Evolutionary conservation across 2,329 filamentous ascomycete genomes (phyloP), one percentile per base, ranked within the genome.

Genomic region (Aplosporella prunicola): DNA sequence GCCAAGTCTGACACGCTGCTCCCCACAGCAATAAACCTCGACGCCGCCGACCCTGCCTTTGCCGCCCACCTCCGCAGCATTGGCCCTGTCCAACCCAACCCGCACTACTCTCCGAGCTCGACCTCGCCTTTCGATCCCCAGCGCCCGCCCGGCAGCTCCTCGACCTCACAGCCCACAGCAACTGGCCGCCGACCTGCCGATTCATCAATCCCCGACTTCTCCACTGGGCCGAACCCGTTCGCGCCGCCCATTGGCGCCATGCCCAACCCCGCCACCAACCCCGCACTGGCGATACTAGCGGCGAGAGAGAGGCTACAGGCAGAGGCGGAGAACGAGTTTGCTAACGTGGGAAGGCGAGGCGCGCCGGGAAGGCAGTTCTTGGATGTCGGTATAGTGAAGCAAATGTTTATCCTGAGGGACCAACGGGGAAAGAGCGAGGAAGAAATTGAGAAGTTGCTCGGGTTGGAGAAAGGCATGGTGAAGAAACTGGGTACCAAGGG

Each of bases 1-100:
- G n/a, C n/a, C n/a, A n/a, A n/a, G n/a, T n/a, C n/a, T n/a, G n/a
- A n/a, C n/a, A n/a, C n/a, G n/a, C n/a, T n/a, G n/a, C n/a, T n/a
- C 9, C 10, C 25, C 37, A 9, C 22, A 72, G 71, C 68, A 33
- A 69, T 78, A 44, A 71, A 77, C 47, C 64, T 74, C 49, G 76
- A 80, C 51, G 74, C 66, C 39, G 69, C 67, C 41, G 75, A 79
- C 51, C 74, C 74, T 1, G 64, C 71, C 51, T 89, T 70, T 74
- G 82, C 88, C 68, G 80, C 76, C 54, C 93, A 87, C 46, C 83
- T 96, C 44, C 82, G 78, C 49, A 63, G 60, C 30, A 62, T 79
- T 41, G 76, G 74, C 40, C 68, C 72, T 38, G 74, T 78, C 6
- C 68, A 67, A 37, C 72, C 72, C 20, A 69, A 68, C 42, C 72